Conservation (phyloP, 768 basidiomycete genomes). For the Rhizopogon sp. region DNA sequence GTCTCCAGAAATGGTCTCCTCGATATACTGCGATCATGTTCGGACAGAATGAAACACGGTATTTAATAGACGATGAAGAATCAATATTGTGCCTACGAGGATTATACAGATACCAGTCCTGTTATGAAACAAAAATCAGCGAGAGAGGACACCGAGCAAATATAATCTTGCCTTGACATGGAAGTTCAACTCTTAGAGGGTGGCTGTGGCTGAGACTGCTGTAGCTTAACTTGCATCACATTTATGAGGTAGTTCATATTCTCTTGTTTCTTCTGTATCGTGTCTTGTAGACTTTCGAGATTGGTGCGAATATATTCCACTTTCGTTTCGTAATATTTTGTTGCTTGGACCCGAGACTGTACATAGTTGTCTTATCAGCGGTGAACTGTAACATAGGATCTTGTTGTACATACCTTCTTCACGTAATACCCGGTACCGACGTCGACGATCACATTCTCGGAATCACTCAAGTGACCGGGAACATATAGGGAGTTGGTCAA, state of each 20-base stretch:
- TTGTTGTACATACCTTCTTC: slow-evolving; percentile 62
- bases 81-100: not conserved
- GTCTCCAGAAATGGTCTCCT: too few species aligned
- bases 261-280: slow-evolving; percentile 88
- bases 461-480: slow-evolving; percentile 81
- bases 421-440: slow-evolving; percentile 97
- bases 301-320: slow-evolving; percentile 78
- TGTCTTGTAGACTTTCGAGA: slow-evolving; percentile 81
- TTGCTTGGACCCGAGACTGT: slow-evolving; percentile 80
- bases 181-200: not conserved
- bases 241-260: slow-evolving; percentile 73
- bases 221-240: slow-evolving; percentile 65
- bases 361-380: not conserved
- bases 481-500: slow-evolving; percentile 94
- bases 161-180: not conserved
- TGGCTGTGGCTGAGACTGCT: slow-evolving; percentile 17
- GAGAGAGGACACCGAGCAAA: not conserved
- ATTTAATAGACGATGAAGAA: not conserved
- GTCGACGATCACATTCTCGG: slow-evolving; percentile 88
- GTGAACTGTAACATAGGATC: not conserved
- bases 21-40: too few species aligned
- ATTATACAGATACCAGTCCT: not conserved
- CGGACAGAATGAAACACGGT: not conserved
- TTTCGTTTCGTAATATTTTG: slow-evolving; percentile 77
- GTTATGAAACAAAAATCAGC: not conserved